These are phyloP conservation scores for Quercus phellos DNA, from an alignment of 331 rosid species.

Conservation along the genomic window DNA sequence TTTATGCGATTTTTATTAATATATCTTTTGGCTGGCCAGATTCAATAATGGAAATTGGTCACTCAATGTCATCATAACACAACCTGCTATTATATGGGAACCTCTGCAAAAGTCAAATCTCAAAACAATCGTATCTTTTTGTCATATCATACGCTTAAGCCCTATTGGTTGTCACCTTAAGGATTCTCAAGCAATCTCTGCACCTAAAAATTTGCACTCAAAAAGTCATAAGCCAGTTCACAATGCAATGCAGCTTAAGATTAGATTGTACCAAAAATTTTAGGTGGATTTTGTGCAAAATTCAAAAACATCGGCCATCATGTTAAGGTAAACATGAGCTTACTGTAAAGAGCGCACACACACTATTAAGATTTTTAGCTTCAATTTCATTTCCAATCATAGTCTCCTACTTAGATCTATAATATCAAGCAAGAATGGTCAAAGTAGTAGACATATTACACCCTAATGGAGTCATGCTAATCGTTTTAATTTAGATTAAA, in stretches of 20 bases:
- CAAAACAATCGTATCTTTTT: background rate
- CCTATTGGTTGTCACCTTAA: background rate
- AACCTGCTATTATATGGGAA: background rate
- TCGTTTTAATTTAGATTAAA: too few relatives aligned
- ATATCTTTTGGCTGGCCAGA: too few relatives aligned
- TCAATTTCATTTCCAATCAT: too few relatives aligned
- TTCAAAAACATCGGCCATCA: background rate
- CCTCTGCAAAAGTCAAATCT: constrained; percentile 1
- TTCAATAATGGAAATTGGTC: background rate
- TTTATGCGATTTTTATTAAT: background rate
- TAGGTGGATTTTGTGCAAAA: background rate
- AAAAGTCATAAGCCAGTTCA: constrained; percentile 5
- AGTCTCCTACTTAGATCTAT: too few relatives aligned
- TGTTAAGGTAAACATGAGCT: too few relatives aligned
- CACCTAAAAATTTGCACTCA: background rate
- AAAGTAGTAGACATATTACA: too few relatives aligned
- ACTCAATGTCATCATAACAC: background rate
- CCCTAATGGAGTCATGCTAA: too few relatives aligned
- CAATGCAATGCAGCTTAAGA: background rate
- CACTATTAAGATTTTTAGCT: too few relatives aligned
- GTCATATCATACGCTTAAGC: background rate
- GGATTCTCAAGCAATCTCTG: background rate
- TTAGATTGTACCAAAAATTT: background rate
- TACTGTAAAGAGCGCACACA: too few relatives aligned
- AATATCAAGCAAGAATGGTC: too few relatives aligned